Percentiles rank a stretch among this genome's conserved stretches.
Conservation (phyloP, 495 filamentous ascomycete genomes). For the Neurospora hispaniola region DNA sequence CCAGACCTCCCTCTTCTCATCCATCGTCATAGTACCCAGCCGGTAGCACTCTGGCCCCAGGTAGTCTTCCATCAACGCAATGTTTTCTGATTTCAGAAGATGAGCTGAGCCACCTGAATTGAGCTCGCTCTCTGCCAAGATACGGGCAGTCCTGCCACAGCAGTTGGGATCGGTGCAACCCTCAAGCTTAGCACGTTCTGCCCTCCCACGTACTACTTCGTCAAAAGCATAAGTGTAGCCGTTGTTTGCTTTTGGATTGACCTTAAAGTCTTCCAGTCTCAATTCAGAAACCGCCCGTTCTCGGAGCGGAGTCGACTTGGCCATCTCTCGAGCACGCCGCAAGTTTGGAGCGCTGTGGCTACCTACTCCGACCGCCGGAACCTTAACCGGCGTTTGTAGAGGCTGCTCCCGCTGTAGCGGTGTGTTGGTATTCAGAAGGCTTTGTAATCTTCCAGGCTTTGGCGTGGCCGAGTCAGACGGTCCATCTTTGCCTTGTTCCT, state of each 20-base stretch:
- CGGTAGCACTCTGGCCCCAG: slow-evolving; percentile 49
- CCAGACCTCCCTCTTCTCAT: slow-evolving; percentile 47
- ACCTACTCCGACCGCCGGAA: neutral
- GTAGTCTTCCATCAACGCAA: slow-evolving; percentile 51
- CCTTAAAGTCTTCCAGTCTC: slow-evolving; percentile 61
- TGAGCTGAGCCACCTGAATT: slow-evolving; percentile 16
- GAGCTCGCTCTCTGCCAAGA: slow-evolving; percentile 44
- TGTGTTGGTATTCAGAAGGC: slow-evolving; percentile 7
- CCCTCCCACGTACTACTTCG: slow-evolving; percentile 62
- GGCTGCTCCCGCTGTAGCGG: neutral
- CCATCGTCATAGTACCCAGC: slow-evolving; percentile 33
- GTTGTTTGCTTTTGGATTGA: slow-evolving; percentile 66
- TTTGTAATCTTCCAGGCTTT: slow-evolving; percentile 2
- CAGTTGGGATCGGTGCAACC: slow-evolving; percentile 70
- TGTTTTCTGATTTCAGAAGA: slow-evolving; percentile 32
- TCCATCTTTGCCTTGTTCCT: neutral
- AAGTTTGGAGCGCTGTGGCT: neutral
- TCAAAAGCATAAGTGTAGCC: slow-evolving; percentile 64
- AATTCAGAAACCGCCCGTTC: slow-evolving; percentile 42
- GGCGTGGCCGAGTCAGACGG: neutral
- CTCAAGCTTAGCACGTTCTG: slow-evolving; percentile 63
- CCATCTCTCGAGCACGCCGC: neutral
- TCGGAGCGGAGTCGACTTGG: slow-evolving; percentile 36
- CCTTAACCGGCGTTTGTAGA: neutral
- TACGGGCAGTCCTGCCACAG: slow-evolving; percentile 64